phyloP scores from a whole-genome alignment of 2,329 filamentous ascomycete species.

The Fusarium solani-melongenae region DNA sequence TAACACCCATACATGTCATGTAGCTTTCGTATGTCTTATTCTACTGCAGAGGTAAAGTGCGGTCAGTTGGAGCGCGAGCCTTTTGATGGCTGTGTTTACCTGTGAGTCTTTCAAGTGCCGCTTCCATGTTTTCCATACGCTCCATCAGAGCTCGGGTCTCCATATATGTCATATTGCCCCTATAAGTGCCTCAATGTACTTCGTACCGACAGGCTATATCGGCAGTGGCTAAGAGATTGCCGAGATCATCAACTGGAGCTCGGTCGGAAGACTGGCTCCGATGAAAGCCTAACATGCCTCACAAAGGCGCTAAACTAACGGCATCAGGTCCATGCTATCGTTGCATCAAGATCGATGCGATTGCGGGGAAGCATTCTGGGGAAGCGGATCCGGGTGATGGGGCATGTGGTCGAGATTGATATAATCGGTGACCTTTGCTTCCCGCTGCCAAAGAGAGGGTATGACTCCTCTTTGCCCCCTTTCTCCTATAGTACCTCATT shows the following conservation, averaged over 20 bases:
- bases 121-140: neutral
- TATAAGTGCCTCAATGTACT: neutral
- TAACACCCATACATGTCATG: neutral
- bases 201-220: neutral
- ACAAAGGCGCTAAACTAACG: neutral
- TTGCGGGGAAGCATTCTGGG: neutral
- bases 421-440: neutral
- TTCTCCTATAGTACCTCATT: neutral
- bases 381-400: neutral
- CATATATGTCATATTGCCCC: neutral
- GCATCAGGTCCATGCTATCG: neutral
- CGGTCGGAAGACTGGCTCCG: neutral
- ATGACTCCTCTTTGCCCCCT: neutral
- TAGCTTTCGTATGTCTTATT: neutral
- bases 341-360: neutral
- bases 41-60: neutral
- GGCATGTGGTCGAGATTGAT: neutral
- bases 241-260: neutral
- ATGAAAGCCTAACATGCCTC: neutral
- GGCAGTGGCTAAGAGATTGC: neutral
- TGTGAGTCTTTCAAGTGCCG: neutral
- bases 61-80: neutral
- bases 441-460: neutral
- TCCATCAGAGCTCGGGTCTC: neutral
- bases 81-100: neutral